phyloP scores from a whole-genome alignment of 768 basidiomycete species.

The Pisolithus albus region DNA sequence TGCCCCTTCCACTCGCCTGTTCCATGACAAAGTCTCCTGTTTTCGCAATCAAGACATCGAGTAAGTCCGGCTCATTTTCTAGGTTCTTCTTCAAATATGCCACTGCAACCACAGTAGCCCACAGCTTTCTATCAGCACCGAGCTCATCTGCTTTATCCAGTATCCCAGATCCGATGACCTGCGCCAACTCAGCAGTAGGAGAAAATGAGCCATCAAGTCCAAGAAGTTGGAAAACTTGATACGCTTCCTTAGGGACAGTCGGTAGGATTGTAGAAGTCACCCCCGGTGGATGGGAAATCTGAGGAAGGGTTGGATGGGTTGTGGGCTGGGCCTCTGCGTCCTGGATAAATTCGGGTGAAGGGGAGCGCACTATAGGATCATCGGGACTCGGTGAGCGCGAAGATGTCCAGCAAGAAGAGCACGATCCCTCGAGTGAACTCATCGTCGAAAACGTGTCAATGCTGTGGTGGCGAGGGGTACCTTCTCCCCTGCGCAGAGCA shows the following conservation, averaged over 20 bases:
- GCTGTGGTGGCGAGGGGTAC: slow-evolving; percentile 22
- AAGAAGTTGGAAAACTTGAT: slow-evolving; percentile 35
- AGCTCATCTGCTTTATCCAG: slow-evolving; percentile 26
- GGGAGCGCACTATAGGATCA: slow-evolving; percentile 22
- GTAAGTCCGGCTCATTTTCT: slow-evolving; percentile 31
- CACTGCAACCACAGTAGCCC: slow-evolving; percentile 44
- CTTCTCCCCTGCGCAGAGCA: slow-evolving; percentile 2
- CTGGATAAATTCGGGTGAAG: slow-evolving; percentile 27
- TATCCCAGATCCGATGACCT: slow-evolving; percentile 32
- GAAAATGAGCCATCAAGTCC: slow-evolving; percentile 45
- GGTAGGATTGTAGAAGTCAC: slow-evolving; percentile 3
- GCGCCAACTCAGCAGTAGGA: slow-evolving; percentile 22
- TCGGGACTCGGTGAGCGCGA: slow-evolving; percentile 18
- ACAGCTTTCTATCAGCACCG: slow-evolving; percentile 31
- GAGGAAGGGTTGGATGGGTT: not conserved
- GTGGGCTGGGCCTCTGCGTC: slow-evolving; percentile 7
- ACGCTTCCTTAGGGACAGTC: slow-evolving; percentile 21
- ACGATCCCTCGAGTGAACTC: slow-evolving; percentile 39
- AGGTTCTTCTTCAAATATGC: slow-evolving; percentile 40
- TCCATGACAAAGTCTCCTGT: slow-evolving; percentile 32
- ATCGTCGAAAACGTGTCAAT: slow-evolving; percentile 37
- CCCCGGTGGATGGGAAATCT: slow-evolving; percentile 4
- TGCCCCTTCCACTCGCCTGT: not conserved
- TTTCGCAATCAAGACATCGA: slow-evolving; percentile 38
- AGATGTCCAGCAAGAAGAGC: slow-evolving; percentile 30